Evolutionary conservation across 805 yeast genomes (phyloP), one percentile per base, ranked within the genome.

Genomic region (Sugiyamaella boreocaroliniensis): DNA sequence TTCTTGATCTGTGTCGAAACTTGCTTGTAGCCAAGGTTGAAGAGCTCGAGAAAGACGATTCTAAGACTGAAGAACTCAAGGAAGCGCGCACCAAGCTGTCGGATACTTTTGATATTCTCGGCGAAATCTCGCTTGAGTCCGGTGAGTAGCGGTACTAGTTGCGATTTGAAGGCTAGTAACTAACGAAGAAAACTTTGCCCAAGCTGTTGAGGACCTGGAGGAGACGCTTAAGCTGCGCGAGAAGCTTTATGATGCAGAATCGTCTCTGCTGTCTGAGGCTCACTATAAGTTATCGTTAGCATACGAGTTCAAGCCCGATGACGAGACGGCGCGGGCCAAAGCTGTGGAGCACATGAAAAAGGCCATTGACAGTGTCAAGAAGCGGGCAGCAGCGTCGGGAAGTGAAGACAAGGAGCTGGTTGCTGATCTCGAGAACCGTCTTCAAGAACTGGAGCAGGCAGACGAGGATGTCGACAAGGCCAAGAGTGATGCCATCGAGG

Each of bases 61-160:
- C 18, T 11, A 40, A 18, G 4, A 18, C 29, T n/a, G 42, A 32
- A 29, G 22, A 18, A 6, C 37, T 47, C 18, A 49, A 40, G 60
- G 70, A 52, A 29, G 57, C 75, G 22, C 70, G 75, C 52, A 72
- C 75, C 60, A 85, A 81, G 57, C 71, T 89, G 19, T 81, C 90
- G 0, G 90, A 87, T 52, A 78, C 83, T 1, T 85, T 82, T 64
- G 90, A 86, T 62, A 68, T 90, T 10, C 73, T 89, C 15, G 98
- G 98, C 32, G 97, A 92, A 64, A 85, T 90, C 9, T 84, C 96
- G 0, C 73, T 90, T 44, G 99, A 92, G 64, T 80, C 93, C 1
- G 70, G 64, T 58, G 55, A 44, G 61, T 49, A 11, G n/a, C 12
- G 26, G 26, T 12, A n/a, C n/a, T 19, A 20, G 34, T 14, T 11